These are phyloP conservation scores for Hypoxylon sp. DNA, from an alignment of 2,329 filamentous ascomycete genomes.

Conservation along the genomic window DNA sequence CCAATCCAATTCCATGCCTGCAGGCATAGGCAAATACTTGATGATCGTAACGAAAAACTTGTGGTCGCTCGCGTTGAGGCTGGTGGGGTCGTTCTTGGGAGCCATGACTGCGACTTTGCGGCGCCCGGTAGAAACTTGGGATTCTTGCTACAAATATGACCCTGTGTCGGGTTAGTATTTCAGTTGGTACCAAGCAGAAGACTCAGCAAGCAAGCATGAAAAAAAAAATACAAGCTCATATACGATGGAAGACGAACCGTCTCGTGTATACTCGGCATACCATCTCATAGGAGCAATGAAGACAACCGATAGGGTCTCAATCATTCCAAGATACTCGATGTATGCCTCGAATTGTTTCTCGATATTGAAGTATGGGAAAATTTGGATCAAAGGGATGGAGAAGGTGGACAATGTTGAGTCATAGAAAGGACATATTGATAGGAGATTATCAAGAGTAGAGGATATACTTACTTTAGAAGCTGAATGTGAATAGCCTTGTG, in stretches of 20 bases:
- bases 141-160: neutral
- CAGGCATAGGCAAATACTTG: slow-evolving; percentile 42
- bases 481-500: neutral
- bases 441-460: neutral
- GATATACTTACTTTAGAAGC: slow-evolving; percentile 7
- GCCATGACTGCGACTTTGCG: slow-evolving; percentile 7
- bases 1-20: slow-evolving; percentile 42
- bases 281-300: neutral
- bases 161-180: neutral
- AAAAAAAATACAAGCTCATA: neutral
- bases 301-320: neutral
- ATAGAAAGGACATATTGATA: neutral
- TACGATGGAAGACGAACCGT: neutral
- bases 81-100: neutral
- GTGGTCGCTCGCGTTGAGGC: slow-evolving; percentile 23
- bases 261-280: neutral
- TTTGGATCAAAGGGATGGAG: neutral
- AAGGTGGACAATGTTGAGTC: neutral
- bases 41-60: slow-evolving; percentile 43
- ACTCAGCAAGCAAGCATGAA: neutral
- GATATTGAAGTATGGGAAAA: neutral
- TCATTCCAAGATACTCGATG: neutral
- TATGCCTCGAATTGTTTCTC: neutral
- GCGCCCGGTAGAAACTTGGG: neutral
- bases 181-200: neutral